Evolutionary conservation across 208 protist species (phyloP).

Genomic region (Wallacemonas sp.): DNA sequence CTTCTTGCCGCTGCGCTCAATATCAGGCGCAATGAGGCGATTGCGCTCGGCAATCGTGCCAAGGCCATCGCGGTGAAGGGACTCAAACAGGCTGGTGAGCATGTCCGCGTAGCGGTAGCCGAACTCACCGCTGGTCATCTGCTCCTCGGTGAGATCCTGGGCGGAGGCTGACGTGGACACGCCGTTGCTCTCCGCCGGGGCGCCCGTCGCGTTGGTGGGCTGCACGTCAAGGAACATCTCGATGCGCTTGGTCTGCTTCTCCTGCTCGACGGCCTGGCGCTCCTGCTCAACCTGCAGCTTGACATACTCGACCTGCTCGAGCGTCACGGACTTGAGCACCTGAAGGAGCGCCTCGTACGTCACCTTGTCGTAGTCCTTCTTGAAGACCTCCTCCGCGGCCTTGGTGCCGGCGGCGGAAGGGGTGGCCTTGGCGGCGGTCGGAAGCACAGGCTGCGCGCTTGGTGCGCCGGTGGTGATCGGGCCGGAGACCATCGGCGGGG

Average conservation of each 20-base stretch:
- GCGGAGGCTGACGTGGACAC: constrained; percentile 13
- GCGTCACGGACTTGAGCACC: constrained; percentile 40
- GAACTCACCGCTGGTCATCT: constrained; percentile 15
- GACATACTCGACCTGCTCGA: constrained; percentile 53
- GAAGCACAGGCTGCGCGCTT: constrained; percentile 11
- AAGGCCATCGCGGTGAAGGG: constrained; percentile 72
- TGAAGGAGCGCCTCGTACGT: constrained; percentile 51
- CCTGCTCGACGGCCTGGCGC: constrained; percentile 30
- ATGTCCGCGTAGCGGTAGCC: constrained; percentile 80
- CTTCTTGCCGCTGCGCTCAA: constrained; percentile 91
- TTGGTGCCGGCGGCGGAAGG: constrained; percentile 11
- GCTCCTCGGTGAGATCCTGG: constrained; percentile 25
- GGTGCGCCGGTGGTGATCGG: constrained; percentile 6
- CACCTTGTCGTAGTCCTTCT: constrained; percentile 62
- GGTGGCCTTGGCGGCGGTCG: not conserved
- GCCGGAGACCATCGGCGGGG: not conserved
- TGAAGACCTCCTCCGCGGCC: constrained; percentile 39
- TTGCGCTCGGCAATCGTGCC: constrained; percentile 75
- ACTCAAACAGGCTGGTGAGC: constrained; percentile 68
- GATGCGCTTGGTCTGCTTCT: constrained; percentile 44
- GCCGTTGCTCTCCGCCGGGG: constrained; percentile 1
- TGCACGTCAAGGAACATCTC: constrained; percentile 59
- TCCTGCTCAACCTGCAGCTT: constrained; percentile 52
- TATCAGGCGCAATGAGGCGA: constrained; percentile 73
- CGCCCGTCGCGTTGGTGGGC: constrained; percentile 11